Percentiles rank a stretch among this genome's conserved stretches.
Conservation (phyloP, 208 protist genomes). For the Angomonas deanei region DNA sequence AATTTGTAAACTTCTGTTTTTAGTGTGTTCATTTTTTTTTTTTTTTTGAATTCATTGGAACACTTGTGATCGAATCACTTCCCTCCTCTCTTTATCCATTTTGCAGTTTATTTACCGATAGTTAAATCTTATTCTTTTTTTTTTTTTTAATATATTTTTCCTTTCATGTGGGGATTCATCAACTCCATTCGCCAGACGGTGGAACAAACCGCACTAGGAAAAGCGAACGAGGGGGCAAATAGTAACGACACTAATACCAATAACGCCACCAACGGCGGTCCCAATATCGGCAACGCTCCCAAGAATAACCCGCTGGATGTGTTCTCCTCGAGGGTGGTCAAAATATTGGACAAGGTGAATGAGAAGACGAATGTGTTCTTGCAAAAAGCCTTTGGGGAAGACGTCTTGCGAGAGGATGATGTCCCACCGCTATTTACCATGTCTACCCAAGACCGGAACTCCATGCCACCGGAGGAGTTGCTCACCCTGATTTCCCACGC, state of each 20-base stretch:
- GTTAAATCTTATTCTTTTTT: neutral
- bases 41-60: neutral
- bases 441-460: slow-evolving; percentile 14
- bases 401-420: slow-evolving; percentile 12
- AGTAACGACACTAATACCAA: neutral
- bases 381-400: slow-evolving; percentile 21
- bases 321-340: slow-evolving; percentile 6
- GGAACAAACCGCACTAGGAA: neutral
- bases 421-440: slow-evolving; percentile 29
- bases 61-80: neutral
- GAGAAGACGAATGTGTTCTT: slow-evolving; percentile 21
- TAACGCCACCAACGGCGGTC: too few species aligned
- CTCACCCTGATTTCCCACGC: slow-evolving; percentile 30
- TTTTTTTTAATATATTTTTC: neutral
- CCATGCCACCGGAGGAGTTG: slow-evolving; percentile 23
- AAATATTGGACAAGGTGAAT: slow-evolving; percentile 33
- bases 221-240: neutral
- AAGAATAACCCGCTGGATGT: slow-evolving; percentile 8
- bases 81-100: neutral
- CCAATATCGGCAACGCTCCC: too few species aligned
- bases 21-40: neutral
- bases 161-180: neutral
- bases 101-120: neutral
- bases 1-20: neutral
- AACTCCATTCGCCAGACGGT: neutral